A percentile compares a stretch with the other conserved stretches of the same genome.
Conservation (phyloP, 768 basidiomycete genomes). For the Trametes villosa region DNA sequence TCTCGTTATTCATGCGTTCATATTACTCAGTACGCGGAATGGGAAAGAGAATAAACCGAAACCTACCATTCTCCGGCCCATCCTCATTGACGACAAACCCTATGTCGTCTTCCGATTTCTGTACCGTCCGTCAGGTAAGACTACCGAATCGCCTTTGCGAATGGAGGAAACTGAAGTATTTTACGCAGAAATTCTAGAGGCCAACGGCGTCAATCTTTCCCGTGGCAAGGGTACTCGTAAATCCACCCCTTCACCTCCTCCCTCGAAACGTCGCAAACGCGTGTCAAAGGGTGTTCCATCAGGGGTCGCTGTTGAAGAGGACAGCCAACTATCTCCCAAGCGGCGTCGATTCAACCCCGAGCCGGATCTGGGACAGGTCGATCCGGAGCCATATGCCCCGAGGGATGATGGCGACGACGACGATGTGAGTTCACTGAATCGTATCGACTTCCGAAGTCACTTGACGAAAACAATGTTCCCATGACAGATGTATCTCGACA, state of each 20-base stretch:
- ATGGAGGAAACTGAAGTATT: too few relatives aligned
- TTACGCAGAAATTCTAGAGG: background rate
- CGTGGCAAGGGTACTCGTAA: background rate
- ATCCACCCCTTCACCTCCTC: background rate
- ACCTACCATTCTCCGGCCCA: slow-evolving; percentile 8
- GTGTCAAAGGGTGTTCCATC: background rate
- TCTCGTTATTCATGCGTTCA: too few relatives aligned
- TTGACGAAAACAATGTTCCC: too few relatives aligned
- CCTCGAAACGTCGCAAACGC: background rate
- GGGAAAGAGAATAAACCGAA: background rate
- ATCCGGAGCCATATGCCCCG: background rate
- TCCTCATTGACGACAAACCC: slow-evolving; percentile 18
- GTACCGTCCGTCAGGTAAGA: slow-evolving; percentile 22
- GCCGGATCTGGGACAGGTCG: too few relatives aligned
- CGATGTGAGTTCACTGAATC: background rate
- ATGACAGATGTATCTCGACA: too few relatives aligned
- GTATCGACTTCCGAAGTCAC: too few relatives aligned
- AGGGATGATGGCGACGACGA: background rate
- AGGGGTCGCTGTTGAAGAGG: background rate
- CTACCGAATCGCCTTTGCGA: too few relatives aligned
- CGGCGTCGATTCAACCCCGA: background rate
- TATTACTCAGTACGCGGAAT: background rate
- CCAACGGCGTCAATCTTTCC: slow-evolving; percentile 5
- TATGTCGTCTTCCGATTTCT: slow-evolving; percentile 19
- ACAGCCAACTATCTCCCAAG: background rate